A percentile compares a stretch with the other conserved stretches of the same genome.
Conservation (phyloP, 495 filamentous ascomycete species). For the Thermothielavioides terrestris region DNA sequence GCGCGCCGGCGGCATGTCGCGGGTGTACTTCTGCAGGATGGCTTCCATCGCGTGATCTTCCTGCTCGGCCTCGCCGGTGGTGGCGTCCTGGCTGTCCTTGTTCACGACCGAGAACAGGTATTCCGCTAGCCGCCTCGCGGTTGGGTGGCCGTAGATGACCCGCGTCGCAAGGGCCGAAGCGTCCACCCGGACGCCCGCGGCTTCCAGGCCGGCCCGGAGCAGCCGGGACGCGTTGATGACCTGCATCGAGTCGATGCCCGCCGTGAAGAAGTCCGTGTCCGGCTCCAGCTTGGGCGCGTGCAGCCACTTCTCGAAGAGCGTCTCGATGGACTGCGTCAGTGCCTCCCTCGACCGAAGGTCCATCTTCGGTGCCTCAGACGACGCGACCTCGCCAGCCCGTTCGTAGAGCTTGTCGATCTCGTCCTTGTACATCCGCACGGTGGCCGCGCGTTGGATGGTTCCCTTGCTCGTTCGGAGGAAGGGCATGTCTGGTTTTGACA, state of each 20-base stretch:
- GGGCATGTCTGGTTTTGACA: constrained; percentile 42
- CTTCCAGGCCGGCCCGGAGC: constrained; percentile 26
- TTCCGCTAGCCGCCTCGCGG: constrained; percentile 26
- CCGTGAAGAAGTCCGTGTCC: constrained; percentile 37
- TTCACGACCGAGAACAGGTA: constrained; percentile 19
- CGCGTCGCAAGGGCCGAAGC: constrained; percentile 26
- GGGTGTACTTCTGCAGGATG: constrained; percentile 33
- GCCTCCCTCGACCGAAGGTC: constrained; percentile 25
- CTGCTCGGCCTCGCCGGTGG: constrained; percentile 6
- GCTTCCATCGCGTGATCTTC: constrained; percentile 27
- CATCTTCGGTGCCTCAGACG: constrained; percentile 15
- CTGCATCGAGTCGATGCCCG: constrained; percentile 47
- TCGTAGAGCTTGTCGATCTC: constrained; percentile 47
- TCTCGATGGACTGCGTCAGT: constrained; percentile 27
- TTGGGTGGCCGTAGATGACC: constrained; percentile 35
- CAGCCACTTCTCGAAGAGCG: constrained; percentile 26
- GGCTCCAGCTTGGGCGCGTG: constrained; percentile 23
- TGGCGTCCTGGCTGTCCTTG: constrained; percentile 12
- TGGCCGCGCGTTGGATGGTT: constrained; percentile 40
- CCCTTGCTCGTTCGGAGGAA: constrained; percentile 50
- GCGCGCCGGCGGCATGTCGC: constrained; percentile 19
- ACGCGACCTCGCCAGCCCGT: constrained; percentile 13
- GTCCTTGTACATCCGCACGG: constrained; percentile 41
- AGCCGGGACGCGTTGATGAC: constrained; percentile 33
- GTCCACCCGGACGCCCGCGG: constrained; percentile 22